These are phyloP conservation scores for Lodderomyces parapsilosis DNA, from an alignment of 1,139 yeast species.

Conservation along the genomic window DNA sequence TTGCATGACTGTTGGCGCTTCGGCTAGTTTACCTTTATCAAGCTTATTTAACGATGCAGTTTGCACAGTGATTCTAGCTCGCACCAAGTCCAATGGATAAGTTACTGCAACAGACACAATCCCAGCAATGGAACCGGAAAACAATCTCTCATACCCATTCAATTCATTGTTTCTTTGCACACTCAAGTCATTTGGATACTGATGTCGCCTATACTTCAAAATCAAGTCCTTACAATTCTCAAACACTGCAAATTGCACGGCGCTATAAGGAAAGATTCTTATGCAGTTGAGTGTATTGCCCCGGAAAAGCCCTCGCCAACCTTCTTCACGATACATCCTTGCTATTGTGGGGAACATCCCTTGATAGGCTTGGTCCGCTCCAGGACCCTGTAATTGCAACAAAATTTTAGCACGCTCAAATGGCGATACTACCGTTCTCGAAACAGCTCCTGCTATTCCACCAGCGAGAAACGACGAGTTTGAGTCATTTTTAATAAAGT, in stretches of 20 bases:
- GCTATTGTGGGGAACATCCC: slow-evolving; percentile 76
- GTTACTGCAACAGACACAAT: slow-evolving; percentile 78
- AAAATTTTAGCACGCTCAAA: slow-evolving; percentile 91
- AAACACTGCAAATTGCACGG: slow-evolving; percentile 89
- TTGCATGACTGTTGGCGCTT: slow-evolving; percentile 69
- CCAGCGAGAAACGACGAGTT: slow-evolving; percentile 61
- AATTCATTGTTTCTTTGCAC: slow-evolving; percentile 34
- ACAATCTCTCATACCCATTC: slow-evolving; percentile 51
- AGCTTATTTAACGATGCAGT: slow-evolving; percentile 71
- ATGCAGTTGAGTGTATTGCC: slow-evolving; percentile 91
- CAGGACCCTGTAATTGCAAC: slow-evolving; percentile 85
- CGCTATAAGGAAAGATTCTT: slow-evolving; percentile 89
- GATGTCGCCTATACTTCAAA: slow-evolving; percentile 21
- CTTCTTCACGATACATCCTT: slow-evolving; percentile 87
- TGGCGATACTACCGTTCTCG: slow-evolving; percentile 92
- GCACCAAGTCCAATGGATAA: slow-evolving; percentile 86
- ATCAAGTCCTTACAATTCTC: slow-evolving; percentile 61
- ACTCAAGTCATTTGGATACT: neutral
- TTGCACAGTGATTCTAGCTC: slow-evolving; percentile 86
- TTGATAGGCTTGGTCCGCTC: slow-evolving; percentile 55
- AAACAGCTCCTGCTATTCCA: slow-evolving; percentile 84
- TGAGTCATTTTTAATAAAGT: slow-evolving; percentile 44
- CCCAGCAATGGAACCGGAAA: slow-evolving; percentile 84
- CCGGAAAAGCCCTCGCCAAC: slow-evolving; percentile 81
- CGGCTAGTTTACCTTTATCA: slow-evolving; percentile 40